These are phyloP conservation scores for Metarhizium guizhouense DNA, from an alignment of 2,329 filamentous ascomycete species.

Conservation along the genomic window DNA sequence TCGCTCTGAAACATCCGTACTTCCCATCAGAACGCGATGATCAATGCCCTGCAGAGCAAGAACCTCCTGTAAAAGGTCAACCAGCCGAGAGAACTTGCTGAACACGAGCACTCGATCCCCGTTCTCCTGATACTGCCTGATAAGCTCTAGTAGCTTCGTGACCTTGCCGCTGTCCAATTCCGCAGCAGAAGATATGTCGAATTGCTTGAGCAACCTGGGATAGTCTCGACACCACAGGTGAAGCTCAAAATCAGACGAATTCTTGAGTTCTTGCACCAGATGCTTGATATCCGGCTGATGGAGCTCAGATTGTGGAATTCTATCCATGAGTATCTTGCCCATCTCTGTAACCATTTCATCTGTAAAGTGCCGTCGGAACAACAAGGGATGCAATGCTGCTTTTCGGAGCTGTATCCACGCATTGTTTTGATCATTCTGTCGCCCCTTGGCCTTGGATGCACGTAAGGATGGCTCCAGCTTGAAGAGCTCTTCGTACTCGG, in stretches of 20 bases:
- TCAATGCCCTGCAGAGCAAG: constrained; percentile 63
- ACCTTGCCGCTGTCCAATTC: constrained; percentile 72
- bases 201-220: constrained; percentile 37
- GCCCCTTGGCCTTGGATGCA: constrained; percentile 38
- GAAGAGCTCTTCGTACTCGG: constrained; percentile 54
- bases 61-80: constrained; percentile 82
- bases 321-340: constrained; percentile 64
- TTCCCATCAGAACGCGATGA: constrained; percentile 81
- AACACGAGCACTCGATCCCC: constrained; percentile 87
- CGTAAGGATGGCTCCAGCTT: constrained; percentile 48
- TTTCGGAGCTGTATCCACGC: constrained; percentile 87
- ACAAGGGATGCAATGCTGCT: constrained; percentile 81
- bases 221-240: constrained; percentile 57
- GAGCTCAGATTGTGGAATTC: constrained; percentile 48
- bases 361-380: constrained; percentile 75
- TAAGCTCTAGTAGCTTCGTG: constrained; percentile 65
- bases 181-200: constrained; percentile 43
- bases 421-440: constrained; percentile 52
- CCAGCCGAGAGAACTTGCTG: constrained; percentile 84
- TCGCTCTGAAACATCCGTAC: constrained; percentile 70
- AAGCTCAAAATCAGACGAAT: constrained; percentile 55
- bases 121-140: constrained; percentile 63
- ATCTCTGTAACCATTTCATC: constrained; percentile 70
- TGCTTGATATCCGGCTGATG: constrained; percentile 43
- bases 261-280: constrained; percentile 45